Conservation (phyloP, 441 rosid species). For the Corymbia calophylla region DNA sequence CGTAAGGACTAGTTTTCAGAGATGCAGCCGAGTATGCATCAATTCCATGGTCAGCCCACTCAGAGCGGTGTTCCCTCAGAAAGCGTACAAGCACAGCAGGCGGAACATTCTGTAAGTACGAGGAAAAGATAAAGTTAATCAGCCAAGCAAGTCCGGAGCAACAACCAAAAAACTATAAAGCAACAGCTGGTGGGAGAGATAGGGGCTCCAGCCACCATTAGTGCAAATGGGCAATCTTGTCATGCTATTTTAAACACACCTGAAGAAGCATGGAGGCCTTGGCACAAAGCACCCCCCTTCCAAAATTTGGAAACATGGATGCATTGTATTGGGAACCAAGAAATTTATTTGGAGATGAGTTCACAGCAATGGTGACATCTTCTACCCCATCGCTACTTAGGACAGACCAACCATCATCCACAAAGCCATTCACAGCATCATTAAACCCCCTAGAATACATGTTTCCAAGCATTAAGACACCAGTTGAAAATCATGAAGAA, state of each 20-base stretch:
- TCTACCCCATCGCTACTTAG: slow-evolving; percentile 73
- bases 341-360: slow-evolving; percentile 68
- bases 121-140: neutral
- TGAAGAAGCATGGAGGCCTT: slow-evolving; percentile 89
- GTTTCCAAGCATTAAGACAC: neutral
- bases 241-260: slow-evolving; percentile 25
- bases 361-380: slow-evolving; percentile 67
- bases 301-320: slow-evolving; percentile 63
- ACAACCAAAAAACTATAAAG: neutral
- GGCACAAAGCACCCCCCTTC: slow-evolving; percentile 86
- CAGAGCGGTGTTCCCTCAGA: slow-evolving; percentile 91
- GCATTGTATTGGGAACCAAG: slow-evolving; percentile 58
- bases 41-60: slow-evolving; percentile 94
- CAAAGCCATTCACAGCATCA: slow-evolving; percentile 14
- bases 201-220: neutral
- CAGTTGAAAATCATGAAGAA: neutral
- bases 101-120: slow-evolving; percentile 62
- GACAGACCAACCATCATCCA: slow-evolving; percentile 46
- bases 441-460: slow-evolving; percentile 7
- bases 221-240: neutral
- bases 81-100: slow-evolving; percentile 82
- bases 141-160: neutral
- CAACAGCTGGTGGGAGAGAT: neutral
- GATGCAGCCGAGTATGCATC: slow-evolving; percentile 82
- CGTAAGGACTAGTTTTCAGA: slow-evolving; percentile 69